Evolutionary conservation across 2,329 filamentous ascomycete genomes (phyloP).

Genomic region (Waltergamsia citrina): DNA sequence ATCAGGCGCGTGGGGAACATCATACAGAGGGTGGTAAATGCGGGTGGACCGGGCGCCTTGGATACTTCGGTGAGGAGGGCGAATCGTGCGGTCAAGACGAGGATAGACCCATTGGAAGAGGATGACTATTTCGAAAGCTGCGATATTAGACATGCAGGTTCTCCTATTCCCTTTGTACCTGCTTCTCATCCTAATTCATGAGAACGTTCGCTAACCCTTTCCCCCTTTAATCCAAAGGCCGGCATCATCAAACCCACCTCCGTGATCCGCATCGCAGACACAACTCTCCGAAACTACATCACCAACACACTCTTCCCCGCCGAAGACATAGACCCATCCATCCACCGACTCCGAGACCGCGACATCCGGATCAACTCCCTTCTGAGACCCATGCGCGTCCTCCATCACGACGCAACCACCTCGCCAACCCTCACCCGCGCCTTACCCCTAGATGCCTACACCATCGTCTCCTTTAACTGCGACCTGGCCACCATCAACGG

Average conservation of each 20-base stretch:
- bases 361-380: not conserved
- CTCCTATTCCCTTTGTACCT: too few species aligned
- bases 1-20: constrained; percentile 12
- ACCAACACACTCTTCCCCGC: too few species aligned
- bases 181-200: too few species aligned
- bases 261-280: not conserved
- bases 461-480: constrained; percentile 5
- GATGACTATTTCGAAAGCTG: too few species aligned
- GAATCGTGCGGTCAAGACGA: not conserved
- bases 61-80: constrained; percentile 4
- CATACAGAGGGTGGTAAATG: constrained; percentile 7
- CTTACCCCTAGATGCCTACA: constrained; percentile 14
- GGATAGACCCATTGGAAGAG: not conserved
- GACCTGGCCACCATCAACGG: constrained; percentile 2
- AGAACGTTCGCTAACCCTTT: too few species aligned
- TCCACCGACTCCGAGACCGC: not conserved
- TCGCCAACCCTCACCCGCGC: constrained; percentile 10
- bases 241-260: not conserved
- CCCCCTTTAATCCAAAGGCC: not conserved
- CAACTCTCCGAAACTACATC: not conserved
- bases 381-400: not conserved
- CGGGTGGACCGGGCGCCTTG: constrained; percentile 9
- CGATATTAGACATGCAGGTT: too few species aligned
- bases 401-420: constrained; percentile 14
- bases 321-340: not conserved